phyloP scores from a whole-genome alignment of 805 yeast species.

The Candida verbasci region DNA sequence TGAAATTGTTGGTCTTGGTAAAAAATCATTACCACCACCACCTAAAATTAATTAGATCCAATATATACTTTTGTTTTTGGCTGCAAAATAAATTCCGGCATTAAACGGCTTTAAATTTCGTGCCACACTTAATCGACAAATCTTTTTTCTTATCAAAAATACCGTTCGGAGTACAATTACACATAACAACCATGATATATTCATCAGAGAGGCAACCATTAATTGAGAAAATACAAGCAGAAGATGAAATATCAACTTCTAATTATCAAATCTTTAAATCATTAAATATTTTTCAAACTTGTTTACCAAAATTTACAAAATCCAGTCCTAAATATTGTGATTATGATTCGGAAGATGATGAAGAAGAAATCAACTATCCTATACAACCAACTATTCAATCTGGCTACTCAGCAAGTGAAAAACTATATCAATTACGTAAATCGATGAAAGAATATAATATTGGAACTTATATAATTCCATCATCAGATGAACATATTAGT shows the following conservation, averaged over 20 bases:
- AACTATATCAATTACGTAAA: slow-evolving; percentile 56
- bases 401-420: slow-evolving; percentile 47
- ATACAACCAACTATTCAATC: slow-evolving; percentile 8
- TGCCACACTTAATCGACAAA: too few species aligned
- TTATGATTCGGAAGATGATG: slow-evolving; percentile 15
- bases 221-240: slow-evolving; percentile 4
- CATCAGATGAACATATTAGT: slow-evolving; percentile 91
- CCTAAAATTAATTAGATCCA: too few species aligned
- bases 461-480: slow-evolving; percentile 72
- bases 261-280: slow-evolving; percentile 4
- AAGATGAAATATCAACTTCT: slow-evolving; percentile 15
- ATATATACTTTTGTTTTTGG: too few species aligned
- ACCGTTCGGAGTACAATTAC: background rate
- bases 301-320: slow-evolving; percentile 16
- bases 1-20: too few species aligned
- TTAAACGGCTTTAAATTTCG: too few species aligned
- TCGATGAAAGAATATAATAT: slow-evolving; percentile 61
- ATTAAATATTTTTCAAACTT: slow-evolving; percentile 13
- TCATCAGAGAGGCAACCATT: slow-evolving; percentile 10
- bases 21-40: too few species aligned
- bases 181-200: background rate
- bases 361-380: slow-evolving; percentile 19
- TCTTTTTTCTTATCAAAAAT: background rate
- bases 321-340: slow-evolving; percentile 9
- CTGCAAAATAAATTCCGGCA: too few species aligned